These are phyloP conservation scores for Fistulifera solaris DNA, from an alignment of 108 stramenopile species.

Conservation along the genomic window DNA sequence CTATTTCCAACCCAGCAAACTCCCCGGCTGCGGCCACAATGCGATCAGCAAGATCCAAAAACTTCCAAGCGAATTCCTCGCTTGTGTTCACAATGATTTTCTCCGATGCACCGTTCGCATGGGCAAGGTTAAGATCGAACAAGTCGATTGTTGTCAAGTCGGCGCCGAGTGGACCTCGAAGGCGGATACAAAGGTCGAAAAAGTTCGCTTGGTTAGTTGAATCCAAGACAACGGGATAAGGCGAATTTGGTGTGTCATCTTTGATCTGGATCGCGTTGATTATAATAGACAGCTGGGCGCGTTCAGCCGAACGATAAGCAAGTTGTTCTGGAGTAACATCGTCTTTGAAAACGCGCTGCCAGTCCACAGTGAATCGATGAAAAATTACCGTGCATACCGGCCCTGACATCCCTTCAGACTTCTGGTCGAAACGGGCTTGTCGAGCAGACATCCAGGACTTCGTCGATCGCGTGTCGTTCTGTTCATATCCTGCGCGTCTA, in stretches of 20 bases:
- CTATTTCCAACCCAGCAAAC: conserved; percentile 47
- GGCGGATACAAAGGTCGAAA: conserved; percentile 67
- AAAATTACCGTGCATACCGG: conserved; percentile 41
- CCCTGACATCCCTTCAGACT: conserved; percentile 5
- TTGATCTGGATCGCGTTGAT: conserved; percentile 58
- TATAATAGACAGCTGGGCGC: conserved; percentile 67
- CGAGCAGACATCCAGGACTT: conserved; percentile 3
- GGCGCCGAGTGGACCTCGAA: conserved; percentile 56
- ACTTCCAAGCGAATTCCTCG: conserved; percentile 79
- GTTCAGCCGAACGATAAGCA: conserved; percentile 28
- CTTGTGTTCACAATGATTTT: conserved; percentile 63
- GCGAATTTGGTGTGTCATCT: conserved; percentile 56
- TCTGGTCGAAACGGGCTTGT: conserved; percentile 4
- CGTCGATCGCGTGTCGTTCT: not conserved
- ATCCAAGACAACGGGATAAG: conserved; percentile 64
- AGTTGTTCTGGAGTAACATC: conserved; percentile 6
- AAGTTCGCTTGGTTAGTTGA: conserved; percentile 45
- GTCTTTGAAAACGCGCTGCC: conserved; percentile 75
- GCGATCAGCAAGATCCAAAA: conserved; percentile 63
- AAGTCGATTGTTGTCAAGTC: conserved; percentile 69
- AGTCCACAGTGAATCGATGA: conserved; percentile 71
- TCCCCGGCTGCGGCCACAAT: conserved; percentile 63
- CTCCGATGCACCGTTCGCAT: conserved; percentile 49
- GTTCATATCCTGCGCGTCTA: no score
- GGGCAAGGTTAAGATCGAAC: conserved; percentile 69